Evolutionary conservation across 352 stramenopile species (phyloP).

Genomic region (Bremia lactucae): DNA sequence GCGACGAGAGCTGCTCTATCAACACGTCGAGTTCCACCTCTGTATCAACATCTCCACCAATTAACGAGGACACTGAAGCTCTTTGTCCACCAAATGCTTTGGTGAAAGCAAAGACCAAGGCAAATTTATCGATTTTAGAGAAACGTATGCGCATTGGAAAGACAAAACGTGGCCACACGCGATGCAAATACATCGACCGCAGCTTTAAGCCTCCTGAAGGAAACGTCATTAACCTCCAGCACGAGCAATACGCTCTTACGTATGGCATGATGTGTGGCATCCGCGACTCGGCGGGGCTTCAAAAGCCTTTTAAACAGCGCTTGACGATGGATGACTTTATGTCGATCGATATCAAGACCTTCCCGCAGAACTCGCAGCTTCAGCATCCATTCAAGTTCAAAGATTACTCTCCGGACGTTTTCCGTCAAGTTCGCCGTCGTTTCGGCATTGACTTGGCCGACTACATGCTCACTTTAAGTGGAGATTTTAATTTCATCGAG

Average conservation of each 20-base stretch:
- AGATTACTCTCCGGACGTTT: slow-evolving; percentile 88
- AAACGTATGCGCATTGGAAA: slow-evolving; percentile 48
- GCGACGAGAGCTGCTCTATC: slow-evolving; percentile 18
- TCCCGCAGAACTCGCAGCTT: slow-evolving; percentile 64
- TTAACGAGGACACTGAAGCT: slow-evolving; percentile 11
- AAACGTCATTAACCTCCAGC: slow-evolving; percentile 74
- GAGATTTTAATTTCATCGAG: slow-evolving; percentile 95
- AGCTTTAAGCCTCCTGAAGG: slow-evolving; percentile 57
- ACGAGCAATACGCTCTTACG: slow-evolving; percentile 96
- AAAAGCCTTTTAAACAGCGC: slow-evolving; percentile 67
- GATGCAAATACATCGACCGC: slow-evolving; percentile 38
- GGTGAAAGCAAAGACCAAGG: slow-evolving; percentile 33
- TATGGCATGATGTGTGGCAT: slow-evolving; percentile 99
- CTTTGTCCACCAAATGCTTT: slow-evolving; percentile 30
- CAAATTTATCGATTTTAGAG: slow-evolving; percentile 40
- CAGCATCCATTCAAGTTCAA: slow-evolving; percentile 84
- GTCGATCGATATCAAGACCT: slow-evolving; percentile 67
- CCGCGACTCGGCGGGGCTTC: slow-evolving; percentile 86
- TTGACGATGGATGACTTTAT: slow-evolving; percentile 90
- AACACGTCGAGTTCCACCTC: slow-evolving; percentile 10
- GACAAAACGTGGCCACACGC: slow-evolving; percentile 34
- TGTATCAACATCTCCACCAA: neutral
- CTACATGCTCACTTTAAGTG: slow-evolving; percentile 89
- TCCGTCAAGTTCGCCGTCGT: slow-evolving; percentile 64
- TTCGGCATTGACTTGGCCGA: slow-evolving; percentile 73